Evolutionary conservation across 1,139 yeast species (phyloP).

Genomic region (Magnusiomyces magnusii): DNA sequence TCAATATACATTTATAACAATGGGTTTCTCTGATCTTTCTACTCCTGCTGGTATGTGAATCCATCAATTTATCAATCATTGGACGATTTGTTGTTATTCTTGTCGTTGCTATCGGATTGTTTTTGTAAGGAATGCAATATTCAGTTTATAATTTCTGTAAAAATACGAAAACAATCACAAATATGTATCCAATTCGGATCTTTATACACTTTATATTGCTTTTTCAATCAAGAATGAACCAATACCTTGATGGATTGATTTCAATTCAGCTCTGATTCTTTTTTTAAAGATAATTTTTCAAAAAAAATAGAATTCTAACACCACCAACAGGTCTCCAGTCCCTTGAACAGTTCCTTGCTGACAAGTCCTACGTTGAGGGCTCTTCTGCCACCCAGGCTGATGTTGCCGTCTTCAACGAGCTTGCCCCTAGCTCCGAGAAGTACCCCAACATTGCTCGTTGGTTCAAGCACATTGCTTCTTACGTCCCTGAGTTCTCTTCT

Average conservation of each 20-base stretch:
- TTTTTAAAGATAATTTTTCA: too few relatives aligned
- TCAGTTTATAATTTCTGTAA: too few relatives aligned
- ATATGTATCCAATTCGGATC: too few relatives aligned
- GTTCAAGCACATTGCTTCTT: constrained; percentile 96
- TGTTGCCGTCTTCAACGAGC: constrained; percentile 85
- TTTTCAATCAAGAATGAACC: too few relatives aligned
- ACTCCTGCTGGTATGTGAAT: constrained; percentile 35
- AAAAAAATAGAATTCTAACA: too few relatives aligned
- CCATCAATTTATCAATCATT: background rate
- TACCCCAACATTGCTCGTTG: constrained; percentile 96
- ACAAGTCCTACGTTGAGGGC: constrained; percentile 93
- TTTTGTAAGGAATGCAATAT: too few relatives aligned
- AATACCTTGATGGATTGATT: background rate
- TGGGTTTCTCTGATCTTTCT: constrained; percentile 39
- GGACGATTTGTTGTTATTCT: too few relatives aligned
- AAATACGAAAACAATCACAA: too few relatives aligned
- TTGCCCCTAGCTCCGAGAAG: constrained; percentile 49
- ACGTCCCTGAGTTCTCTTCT: constrained; percentile 67
- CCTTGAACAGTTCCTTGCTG: constrained; percentile 82
- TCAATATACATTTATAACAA: constrained; percentile 17
- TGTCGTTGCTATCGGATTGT: too few relatives aligned
- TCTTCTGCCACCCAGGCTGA: constrained; percentile 77
- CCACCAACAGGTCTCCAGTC: constrained; percentile 52
- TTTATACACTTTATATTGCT: too few relatives aligned
- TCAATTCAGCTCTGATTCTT: background rate